Base-by-base conservation (phyloP, 306 rosid genomes). In the Cucurbita ficifolia region DNA sequence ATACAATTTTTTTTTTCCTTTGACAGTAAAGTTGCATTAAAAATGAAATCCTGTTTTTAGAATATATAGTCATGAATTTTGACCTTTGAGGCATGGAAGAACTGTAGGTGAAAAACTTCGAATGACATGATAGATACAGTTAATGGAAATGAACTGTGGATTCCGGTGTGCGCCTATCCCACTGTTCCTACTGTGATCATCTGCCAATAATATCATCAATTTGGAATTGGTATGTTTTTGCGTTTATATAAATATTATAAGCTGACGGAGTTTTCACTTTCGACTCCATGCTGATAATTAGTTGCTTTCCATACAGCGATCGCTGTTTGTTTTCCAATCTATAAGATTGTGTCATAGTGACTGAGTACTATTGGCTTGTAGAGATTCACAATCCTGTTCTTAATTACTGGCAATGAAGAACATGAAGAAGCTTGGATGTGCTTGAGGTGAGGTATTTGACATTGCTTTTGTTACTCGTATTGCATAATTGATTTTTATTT, bases 341-440 rank as follows among this genome's bases (percentile, higher is more conserved):
- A 5, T 46, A 67, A 21, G 36, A 46, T 19, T 67, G 8, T 21
- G 21, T 49, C 58, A 48, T 10, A 43, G 18, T 65, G 14, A 19
- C 36, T 19, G 39, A 18, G 7, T 72, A 13, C 10, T 51, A 17
- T 72, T 36, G 62, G 62, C 61, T 36, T 70, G 56, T 70, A 19
- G 84, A 78, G 89, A 86, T 85, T 84, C 95, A 63, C 90, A 78
- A 56, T 80, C 96, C 43, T 94, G 88, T 81, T 86, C 89, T 74
- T 94, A 84, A 59, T 91, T 78, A 89, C 97, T 11, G 83, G 83
- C 84, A 71, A 78, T 86, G 80, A 92, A 77, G 85, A 91, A 83
- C 80, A 81, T 94, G 52, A 87, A 86, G 83, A 84, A 84, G 72
- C 84, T 94, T 77, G 99, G 99, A 70, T 81, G 81, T 60, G 51